Base-by-base conservation (phyloP, 805 yeast genomes). In the Starmerella vaccinii region DNA sequence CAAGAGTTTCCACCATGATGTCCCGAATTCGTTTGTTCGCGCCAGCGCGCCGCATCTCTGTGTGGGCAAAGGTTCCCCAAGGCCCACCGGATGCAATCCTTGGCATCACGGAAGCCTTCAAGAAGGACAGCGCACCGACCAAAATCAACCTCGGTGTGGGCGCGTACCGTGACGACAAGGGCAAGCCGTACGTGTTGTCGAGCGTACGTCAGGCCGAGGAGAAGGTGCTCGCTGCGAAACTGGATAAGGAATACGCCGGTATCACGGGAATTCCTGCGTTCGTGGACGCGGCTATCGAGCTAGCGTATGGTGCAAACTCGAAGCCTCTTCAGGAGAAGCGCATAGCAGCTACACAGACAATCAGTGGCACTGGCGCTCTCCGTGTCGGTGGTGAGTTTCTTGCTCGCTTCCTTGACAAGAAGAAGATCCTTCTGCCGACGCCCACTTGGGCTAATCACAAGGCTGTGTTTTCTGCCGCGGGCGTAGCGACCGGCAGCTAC, bases 371-470 rank as follows among this genome's bases (percentile, higher is more conserved):
- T 34, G 98, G 98, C 55, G 90, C 97, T 3, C 72, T 89, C 55
- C 80, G 94, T 58, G 81, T 90, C 34, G 79, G 88, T 46, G 90
- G 84, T 22, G 90, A 82, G 63, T 84, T 90, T 63, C 67, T 89
- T 61, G 68, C 68, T 57, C 70, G 76, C 54, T 84, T 82, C 73
- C 73, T 80, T 62, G 65, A 74, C 53, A 68, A 76, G 56, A 72
- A 76, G 59, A 64, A 67, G 23, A 75, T 89, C 51, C 76, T 81
- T 63, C 75, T 87, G 49, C 92, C 97, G 46, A 76, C 79, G 62
- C 96, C 95, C 49, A 84, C 96, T 15, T 89, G 97, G 97, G 87
- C 95, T 37, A 90, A 89, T 69, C 97, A 89, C 70, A 70, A 76
- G 56, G 84, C 88, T 49, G 85, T 88, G 44, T 82, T 87, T 69